These are phyloP conservation scores for Pelargonium myrrhifolium DNA, from an alignment of 441 rosid genomes.

Conservation along the genomic window DNA sequence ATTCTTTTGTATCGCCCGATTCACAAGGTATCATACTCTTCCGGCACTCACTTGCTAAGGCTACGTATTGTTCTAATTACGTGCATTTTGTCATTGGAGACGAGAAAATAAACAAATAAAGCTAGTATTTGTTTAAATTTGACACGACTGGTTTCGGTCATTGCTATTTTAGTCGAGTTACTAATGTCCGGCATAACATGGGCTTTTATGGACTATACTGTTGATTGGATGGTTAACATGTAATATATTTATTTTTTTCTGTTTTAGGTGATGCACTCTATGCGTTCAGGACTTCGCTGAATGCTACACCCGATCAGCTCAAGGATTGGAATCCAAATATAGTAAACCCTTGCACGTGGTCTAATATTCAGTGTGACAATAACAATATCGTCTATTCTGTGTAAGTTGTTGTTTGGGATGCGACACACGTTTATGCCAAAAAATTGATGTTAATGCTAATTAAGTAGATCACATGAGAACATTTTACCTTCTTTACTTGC, in stretches of 20 bases:
- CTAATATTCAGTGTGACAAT: not conserved
- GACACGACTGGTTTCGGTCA: not conserved
- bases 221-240: no score
- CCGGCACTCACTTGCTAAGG: not conserved
- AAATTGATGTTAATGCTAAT: no score
- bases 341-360: not conserved
- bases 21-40: conserved; percentile 48
- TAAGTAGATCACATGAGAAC: not conserved
- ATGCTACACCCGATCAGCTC: not conserved
- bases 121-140: no score
- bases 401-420: not conserved
- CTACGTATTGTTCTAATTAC: not conserved
- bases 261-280: not conserved
- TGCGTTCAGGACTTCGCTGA: not conserved
- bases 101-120: not conserved
- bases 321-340: conserved; percentile 1
- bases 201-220: not conserved
- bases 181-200: not conserved
- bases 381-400: not conserved
- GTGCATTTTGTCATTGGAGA: not conserved
- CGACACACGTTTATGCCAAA: no score
- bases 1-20: conserved; percentile 45
- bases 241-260: not conserved
- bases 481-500: no score
- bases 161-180: not conserved